Evolutionary conservation across 768 basidiomycete species (phyloP), one percentile per base, ranked within the genome.

Genomic region (Coprinopsis cinerea): DNA sequence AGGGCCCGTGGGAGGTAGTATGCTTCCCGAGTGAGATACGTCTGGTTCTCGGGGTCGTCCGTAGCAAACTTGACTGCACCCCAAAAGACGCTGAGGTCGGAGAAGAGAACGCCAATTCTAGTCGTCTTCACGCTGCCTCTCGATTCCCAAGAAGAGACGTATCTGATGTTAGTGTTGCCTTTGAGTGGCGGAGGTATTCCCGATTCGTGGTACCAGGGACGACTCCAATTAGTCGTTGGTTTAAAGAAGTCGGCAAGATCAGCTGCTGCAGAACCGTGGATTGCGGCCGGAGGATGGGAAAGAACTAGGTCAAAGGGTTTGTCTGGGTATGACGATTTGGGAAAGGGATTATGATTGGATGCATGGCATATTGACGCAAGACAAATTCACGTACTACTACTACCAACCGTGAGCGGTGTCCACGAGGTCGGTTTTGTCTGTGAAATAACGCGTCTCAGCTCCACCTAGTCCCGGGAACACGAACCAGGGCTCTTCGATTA

Each of bases 71-170:
- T 58, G 40, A 78, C 70, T 37, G 61, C 61, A 55, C 69, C 74
- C 74, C 73, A 78, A 61, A 71, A 73, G 17, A 76, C 56, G 58
- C 73, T 76, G 47, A 78, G 68, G 53, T 80, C 78, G 4, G 67
- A 62, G 62, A 77, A 78, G 39, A 77, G 55, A 6, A 70, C 63
- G 6, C 72, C 72, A 35, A 67, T 65, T 40, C 57, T 58, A 17
- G 67, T 53, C 0, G 67, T 69, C 54, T 66, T 63, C 24, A 54
- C 60, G 1, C 51, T 52, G 9, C 67, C 69, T 6, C 54, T 52
- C 4, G 58, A 60, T 53, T 58, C 49, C 59, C 65, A 68, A 20
- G 66, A 56, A 40, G 59, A 63, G 11, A 60, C 50, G 42, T 57
- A 64, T 22, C 56, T 48, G 32, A 67, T 61, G 25, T 66, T 46